Evolutionary conservation across 2,329 filamentous ascomycete genomes (phyloP).

Genomic region (Ramularia endophylla): DNA sequence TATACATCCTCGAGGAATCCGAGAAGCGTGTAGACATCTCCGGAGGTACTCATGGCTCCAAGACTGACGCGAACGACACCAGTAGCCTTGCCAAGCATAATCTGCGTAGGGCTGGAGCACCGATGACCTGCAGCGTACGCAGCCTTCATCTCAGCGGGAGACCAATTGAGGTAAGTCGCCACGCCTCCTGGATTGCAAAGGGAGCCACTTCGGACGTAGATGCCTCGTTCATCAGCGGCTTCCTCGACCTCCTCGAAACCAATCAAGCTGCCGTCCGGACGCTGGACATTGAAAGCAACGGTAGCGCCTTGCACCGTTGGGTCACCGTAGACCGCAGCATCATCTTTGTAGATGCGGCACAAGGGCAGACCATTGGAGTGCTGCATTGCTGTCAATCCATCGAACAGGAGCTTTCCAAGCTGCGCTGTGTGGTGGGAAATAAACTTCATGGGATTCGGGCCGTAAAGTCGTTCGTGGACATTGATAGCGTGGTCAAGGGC

Average conservation of each 20-base stretch:
- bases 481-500: slow-evolving; percentile 56
- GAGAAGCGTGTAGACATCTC: slow-evolving; percentile 59
- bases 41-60: slow-evolving; percentile 55
- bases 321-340: slow-evolving; percentile 45
- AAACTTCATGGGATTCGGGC: slow-evolving; percentile 51
- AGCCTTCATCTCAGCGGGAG: slow-evolving; percentile 49
- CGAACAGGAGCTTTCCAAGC: slow-evolving; percentile 47
- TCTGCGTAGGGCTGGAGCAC: slow-evolving; percentile 49
- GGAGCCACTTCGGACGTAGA: slow-evolving; percentile 57
- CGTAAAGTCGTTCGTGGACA: slow-evolving; percentile 51
- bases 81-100: slow-evolving; percentile 51
- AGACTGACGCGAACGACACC: slow-evolving; percentile 57
- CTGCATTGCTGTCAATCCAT: slow-evolving; percentile 42
- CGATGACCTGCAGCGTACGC: slow-evolving; percentile 53
- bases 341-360: slow-evolving; percentile 52
- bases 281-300: slow-evolving; percentile 57
- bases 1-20: slow-evolving; percentile 30
- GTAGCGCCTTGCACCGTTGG: slow-evolving; percentile 53
- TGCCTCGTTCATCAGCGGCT: slow-evolving; percentile 48
- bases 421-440: slow-evolving; percentile 54
- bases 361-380: slow-evolving; percentile 51
- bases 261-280: slow-evolving; percentile 48
- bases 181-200: slow-evolving; percentile 83
- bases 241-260: slow-evolving; percentile 56
- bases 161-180: slow-evolving; percentile 59